These are phyloP conservation scores for Fusarium sp. DNA, from an alignment of 2,329 filamentous ascomycete genomes.

Conservation along the genomic window DNA sequence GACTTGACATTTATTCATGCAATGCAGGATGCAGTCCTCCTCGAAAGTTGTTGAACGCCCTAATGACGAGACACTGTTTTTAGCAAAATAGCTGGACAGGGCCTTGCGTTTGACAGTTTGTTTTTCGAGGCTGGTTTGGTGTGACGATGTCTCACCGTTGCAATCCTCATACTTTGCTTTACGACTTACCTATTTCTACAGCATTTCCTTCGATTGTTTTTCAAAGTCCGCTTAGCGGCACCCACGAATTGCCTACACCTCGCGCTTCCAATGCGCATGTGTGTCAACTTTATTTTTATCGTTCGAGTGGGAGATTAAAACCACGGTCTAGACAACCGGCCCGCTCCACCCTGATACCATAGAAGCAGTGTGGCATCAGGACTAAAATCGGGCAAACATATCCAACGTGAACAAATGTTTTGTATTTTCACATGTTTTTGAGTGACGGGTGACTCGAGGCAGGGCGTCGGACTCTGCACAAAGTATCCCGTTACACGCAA, in stretches of 20 bases:
- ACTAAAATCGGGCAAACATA: conserved; percentile 68
- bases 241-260: conserved; percentile 71
- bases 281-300: conserved; percentile 66
- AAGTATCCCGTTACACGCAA: background rate
- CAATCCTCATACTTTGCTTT: conserved; percentile 13
- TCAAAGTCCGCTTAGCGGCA: conserved; percentile 39
- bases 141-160: conserved; percentile 16
- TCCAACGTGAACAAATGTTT: conserved; percentile 6
- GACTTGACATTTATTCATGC: conserved; percentile 18
- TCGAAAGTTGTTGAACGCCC: conserved; percentile 16
- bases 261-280: conserved; percentile 64
- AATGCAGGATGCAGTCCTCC: conserved; percentile 10
- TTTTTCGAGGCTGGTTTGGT: background rate
- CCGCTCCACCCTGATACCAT: conserved; percentile 71
- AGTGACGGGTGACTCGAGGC: conserved; percentile 3
- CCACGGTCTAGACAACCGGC: conserved; percentile 72
- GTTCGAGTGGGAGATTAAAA: conserved; percentile 70
- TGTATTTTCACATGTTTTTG: background rate
- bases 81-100: background rate
- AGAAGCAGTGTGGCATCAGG: conserved; percentile 64
- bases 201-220: background rate
- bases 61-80: conserved; percentile 4
- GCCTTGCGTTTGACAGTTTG: conserved; percentile 8
- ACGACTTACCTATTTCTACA: background rate
- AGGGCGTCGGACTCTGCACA: background rate